Base-by-base conservation (phyloP, 2,329 filamentous ascomycete genomes). In the Ceratocystis harringtonii region DNA sequence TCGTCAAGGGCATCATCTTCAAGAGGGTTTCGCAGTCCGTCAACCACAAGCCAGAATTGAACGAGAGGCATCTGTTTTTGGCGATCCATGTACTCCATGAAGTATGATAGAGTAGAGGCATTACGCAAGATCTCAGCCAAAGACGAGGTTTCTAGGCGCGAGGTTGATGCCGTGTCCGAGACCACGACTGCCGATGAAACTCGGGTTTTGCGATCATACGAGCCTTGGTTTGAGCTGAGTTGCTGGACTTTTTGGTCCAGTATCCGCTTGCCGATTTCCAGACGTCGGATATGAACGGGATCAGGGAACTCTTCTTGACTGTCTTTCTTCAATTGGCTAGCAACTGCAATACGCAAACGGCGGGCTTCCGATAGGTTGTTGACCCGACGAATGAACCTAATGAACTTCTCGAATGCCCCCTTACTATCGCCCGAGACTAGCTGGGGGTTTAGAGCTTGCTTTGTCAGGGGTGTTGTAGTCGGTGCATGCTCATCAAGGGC, bases 71-170 rank as follows among this genome's bases (percentile, higher is more conserved):
- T 92, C 30, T 92, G 79, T 17, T 83, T 81, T 72, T 92, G 88
- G 52, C 94, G 86, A 73, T 99, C 94, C 94, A 99, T 99, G 72
- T 91, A 97, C 73, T 99, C 94, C 94, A 99, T 99, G 76, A 99
- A 97, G 73, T 96, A 99, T 1, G 94, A 97, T 7, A 99, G 79
- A 0, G 90, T 92, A 0, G 92, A 88, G 1, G 94, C 84, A 74
- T 95, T 91, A 70, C 92, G 88, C 66, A 99, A 80, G n/a, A 99
- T 80, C 69, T 97, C 91, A 12, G 86, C 83, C 1, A 97, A 78
- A 0, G 89, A 86, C 6, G 87, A 87, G 70, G 88, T 88, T 69
- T 91, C 86, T 48, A 92, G 78, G 57, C 81, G 82, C 1, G 88
- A 87, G n/a, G 81, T 76, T 15, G 74, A 73, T 1, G 73, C 72